phyloP scores from a whole-genome alignment of 2,329 filamentous ascomycete genomes.

The Arachnomyces sp. region DNA sequence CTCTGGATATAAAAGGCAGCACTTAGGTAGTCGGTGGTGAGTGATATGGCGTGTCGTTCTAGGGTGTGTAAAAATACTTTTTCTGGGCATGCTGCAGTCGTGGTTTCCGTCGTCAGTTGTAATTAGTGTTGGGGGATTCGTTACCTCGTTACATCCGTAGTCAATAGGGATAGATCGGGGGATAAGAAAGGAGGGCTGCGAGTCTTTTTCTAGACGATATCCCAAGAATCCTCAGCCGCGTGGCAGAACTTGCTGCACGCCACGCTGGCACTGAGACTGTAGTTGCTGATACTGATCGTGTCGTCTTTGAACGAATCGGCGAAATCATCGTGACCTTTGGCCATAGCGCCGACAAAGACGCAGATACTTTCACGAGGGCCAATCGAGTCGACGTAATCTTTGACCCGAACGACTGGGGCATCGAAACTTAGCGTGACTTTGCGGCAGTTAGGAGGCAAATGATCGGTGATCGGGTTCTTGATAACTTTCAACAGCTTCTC shows the following conservation, averaged over 20 bases:
- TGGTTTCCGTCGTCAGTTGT: constrained; percentile 11
- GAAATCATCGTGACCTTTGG: constrained; percentile 91
- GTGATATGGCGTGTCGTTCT: constrained; percentile 1
- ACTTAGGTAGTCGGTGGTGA: neutral
- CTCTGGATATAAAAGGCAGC: neutral
- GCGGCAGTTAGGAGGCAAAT: constrained; percentile 91
- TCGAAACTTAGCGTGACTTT: constrained; percentile 97
- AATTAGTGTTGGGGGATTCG: constrained; percentile 19
- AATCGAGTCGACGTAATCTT: constrained; percentile 78
- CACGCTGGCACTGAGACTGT: constrained; percentile 91
- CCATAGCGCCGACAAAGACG: constrained; percentile 97
- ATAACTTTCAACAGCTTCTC: constrained; percentile 97
- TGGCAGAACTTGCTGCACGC: constrained; percentile 99
- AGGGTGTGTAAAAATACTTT: neutral
- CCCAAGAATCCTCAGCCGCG: constrained; percentile 92
- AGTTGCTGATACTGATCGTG: constrained; percentile 97
- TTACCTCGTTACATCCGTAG: constrained; percentile 20
- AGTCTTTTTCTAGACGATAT: constrained; percentile 62
- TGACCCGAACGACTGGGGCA: constrained; percentile 72
- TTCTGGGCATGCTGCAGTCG: constrained; percentile 2
- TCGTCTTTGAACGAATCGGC: constrained; percentile 92
- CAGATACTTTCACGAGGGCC: constrained; percentile 84
- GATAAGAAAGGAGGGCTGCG: constrained; percentile 9
- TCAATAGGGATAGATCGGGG: neutral
- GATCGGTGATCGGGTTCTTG: constrained; percentile 95